Conservation (phyloP, 768 basidiomycete genomes). For the Mycena chlorophos region DNA sequence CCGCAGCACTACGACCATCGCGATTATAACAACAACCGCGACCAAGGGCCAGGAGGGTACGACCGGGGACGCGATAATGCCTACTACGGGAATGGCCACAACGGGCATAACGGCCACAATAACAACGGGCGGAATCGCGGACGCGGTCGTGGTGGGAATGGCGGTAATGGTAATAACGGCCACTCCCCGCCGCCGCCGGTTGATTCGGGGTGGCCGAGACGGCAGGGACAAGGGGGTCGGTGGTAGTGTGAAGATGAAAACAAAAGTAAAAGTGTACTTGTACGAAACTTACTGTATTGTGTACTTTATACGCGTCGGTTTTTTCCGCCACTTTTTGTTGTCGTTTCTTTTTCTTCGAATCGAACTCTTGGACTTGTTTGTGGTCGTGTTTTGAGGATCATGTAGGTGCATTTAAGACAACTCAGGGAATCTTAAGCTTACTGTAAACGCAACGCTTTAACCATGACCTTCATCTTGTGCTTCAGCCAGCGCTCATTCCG, state of each 20-base stretch:
- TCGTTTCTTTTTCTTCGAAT: too few relatives aligned
- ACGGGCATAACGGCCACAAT: conserved; percentile 23
- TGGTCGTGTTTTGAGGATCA: too few relatives aligned
- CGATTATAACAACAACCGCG: conserved; percentile 22
- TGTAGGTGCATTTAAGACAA: too few relatives aligned
- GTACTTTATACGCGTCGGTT: conserved; percentile 12
- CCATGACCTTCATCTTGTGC: too few relatives aligned
- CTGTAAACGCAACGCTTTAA: too few relatives aligned
- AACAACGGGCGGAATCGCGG: conserved; percentile 31
- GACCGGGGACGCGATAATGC: conserved; percentile 35
- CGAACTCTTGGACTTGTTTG: too few relatives aligned
- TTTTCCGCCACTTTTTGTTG: not conserved
- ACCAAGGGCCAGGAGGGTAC: conserved; percentile 27
- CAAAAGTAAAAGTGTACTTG: not conserved
- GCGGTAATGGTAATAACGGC: conserved; percentile 31
- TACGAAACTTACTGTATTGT: not conserved
- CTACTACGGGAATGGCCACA: too few relatives aligned
- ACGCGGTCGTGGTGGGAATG: conserved; percentile 33
- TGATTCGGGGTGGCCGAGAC: conserved; percentile 62
- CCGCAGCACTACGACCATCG: conserved; percentile 30
- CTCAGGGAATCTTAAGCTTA: too few relatives aligned
- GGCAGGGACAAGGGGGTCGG: conserved; percentile 27
- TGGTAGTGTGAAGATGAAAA: conserved; percentile 11
- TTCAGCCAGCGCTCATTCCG: too few relatives aligned
- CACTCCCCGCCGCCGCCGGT: conserved; percentile 41